A percentile compares a stretch with the other conserved stretches of the same genome.
These are phyloP conservation scores for Daldinia childiae DNA, from an alignment of 495 filamentous ascomycete genomes.

Conservation along the genomic window DNA sequence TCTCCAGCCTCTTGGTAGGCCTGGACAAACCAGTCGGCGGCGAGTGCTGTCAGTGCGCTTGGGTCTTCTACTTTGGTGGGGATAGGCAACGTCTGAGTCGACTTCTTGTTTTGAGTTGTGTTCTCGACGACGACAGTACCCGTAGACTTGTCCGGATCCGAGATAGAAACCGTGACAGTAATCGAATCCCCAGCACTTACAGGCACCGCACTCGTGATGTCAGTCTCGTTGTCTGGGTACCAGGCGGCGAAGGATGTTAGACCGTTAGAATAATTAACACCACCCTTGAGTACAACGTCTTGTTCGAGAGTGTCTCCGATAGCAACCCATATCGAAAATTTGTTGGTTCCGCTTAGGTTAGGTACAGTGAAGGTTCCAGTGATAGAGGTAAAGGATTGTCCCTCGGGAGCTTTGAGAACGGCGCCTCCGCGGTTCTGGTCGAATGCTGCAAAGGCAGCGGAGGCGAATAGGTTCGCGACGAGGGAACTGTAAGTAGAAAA, in stretches of 20 bases:
- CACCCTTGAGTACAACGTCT: constrained; percentile 14
- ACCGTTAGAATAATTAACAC: constrained; percentile 13
- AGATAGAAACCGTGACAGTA: neutral
- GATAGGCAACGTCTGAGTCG: constrained; percentile 11
- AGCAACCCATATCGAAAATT: constrained; percentile 19
- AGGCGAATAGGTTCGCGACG: neutral
- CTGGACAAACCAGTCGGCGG: constrained; percentile 24
- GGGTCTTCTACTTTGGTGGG: constrained; percentile 4
- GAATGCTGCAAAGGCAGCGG: constrained; percentile 13
- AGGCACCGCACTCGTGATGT: constrained; percentile 6
- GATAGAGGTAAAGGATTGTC: constrained; percentile 5
- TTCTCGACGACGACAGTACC: constrained; percentile 14
- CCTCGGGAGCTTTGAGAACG: constrained; percentile 16
- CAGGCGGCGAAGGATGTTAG: constrained; percentile 12
- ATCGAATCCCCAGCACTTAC: constrained; percentile 7
- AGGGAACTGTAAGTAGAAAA: constrained; percentile 1
- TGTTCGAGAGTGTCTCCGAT: constrained; percentile 19
- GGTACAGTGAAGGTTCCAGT: constrained; percentile 17
- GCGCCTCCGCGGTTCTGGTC: constrained; percentile 22
- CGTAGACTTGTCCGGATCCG: neutral
- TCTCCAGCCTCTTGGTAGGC: constrained; percentile 19
- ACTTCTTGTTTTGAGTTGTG: constrained; percentile 10
- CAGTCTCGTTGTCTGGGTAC: constrained; percentile 9
- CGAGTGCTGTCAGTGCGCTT: neutral
- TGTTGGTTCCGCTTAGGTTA: constrained; percentile 7